A percentile compares a stretch with the other conserved stretches of the same genome.
phyloP scores from a whole-genome alignment of 192 early-diverging fungal species.

The Cetraspora pellucida region DNA sequence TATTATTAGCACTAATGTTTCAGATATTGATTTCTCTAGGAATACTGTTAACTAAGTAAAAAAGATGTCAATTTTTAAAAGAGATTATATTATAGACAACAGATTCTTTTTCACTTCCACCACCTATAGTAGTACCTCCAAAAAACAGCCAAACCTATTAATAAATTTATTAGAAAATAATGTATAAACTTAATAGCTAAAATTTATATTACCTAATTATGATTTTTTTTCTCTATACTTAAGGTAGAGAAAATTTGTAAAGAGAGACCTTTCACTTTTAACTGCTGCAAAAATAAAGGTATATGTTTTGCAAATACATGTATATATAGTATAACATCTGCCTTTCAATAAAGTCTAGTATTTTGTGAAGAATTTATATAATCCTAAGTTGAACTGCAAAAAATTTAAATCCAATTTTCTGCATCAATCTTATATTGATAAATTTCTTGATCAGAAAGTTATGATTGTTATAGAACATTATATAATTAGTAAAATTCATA shows the following conservation, averaged over 20 bases:
- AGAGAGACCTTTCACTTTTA: background rate
- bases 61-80: no score
- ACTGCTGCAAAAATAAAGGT: background rate
- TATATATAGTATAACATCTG: background rate
- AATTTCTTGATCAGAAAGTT: no score
- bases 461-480: background rate
- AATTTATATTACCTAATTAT: background rate
- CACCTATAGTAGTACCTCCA: no score
- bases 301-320: conserved; percentile 12
- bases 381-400: background rate
- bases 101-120: no score
- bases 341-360: background rate
- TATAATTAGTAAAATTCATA: background rate
- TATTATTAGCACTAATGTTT: no score
- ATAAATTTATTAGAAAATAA: background rate
- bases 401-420: background rate
- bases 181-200: background rate
- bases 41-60: no score
- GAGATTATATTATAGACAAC: no score
- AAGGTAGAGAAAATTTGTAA: no score
- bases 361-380: background rate
- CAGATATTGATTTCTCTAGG: no score
- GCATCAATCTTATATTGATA: no score
- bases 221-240: background rate
- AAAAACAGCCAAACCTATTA: no score